Percentiles rank a stretch among this genome's conserved stretches.
phyloP scores from a whole-genome alignment of 1,139 yeast species.

The Blastobotrys elegans region DNA sequence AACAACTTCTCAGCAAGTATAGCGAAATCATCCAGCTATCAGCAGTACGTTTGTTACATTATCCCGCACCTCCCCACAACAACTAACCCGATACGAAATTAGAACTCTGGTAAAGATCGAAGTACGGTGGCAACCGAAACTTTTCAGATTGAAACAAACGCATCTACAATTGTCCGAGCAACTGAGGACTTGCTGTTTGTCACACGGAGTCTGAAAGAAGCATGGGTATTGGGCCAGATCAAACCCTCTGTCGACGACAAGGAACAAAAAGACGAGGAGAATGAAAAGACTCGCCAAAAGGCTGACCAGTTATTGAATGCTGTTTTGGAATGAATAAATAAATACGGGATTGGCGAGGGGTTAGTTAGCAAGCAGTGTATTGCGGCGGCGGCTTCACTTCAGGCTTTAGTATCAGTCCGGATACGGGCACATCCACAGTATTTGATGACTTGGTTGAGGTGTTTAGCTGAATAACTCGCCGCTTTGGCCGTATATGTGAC shows the following conservation, averaged over 20 bases:
- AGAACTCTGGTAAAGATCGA: constrained; percentile 33
- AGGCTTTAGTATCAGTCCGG: not conserved
- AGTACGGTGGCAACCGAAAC: constrained; percentile 32
- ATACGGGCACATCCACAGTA: too few relatives aligned
- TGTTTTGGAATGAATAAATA: constrained; percentile 18
- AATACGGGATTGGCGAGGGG: not conserved
- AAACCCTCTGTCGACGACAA: constrained; percentile 25
- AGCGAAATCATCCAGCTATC: constrained; percentile 29
- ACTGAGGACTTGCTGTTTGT: constrained; percentile 38
- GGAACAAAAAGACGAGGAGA: constrained; percentile 14
- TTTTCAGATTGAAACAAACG: constrained; percentile 33
- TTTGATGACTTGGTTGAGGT: not conserved
- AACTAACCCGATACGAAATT: constrained; percentile 14
- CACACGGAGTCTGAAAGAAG: constrained; percentile 38
- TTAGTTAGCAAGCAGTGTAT: not conserved
- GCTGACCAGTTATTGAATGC: constrained; percentile 25
- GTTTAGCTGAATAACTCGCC: constrained; percentile 2
- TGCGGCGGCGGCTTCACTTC: constrained; percentile 3
- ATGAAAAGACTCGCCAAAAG: constrained; percentile 15
- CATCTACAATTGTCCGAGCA: constrained; percentile 35
- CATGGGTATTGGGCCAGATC: constrained; percentile 41
- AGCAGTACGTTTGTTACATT: constrained; percentile 26
- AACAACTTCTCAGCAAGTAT: constrained; percentile 27
- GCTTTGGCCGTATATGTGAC: constrained; percentile 1
- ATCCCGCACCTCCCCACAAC: not conserved